Evolutionary conservation across 179 eudicot species (phyloP).

Genomic region (Silene vulgaris): DNA sequence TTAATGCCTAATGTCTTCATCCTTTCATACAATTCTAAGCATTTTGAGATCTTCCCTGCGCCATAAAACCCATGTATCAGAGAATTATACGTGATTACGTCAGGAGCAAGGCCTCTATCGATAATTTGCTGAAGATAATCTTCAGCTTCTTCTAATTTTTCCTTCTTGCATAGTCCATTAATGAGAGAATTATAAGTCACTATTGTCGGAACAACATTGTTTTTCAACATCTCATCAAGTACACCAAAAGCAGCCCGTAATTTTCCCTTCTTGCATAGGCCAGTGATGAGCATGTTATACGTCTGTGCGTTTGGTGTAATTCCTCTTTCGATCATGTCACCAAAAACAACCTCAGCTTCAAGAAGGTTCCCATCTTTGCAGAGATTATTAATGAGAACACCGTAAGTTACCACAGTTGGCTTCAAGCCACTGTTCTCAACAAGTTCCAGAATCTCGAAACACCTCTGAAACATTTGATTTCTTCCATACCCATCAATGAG

Average conservation of each 20-base stretch:
- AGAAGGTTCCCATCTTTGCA: conserved; percentile 60
- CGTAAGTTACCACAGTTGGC: conserved; percentile 63
- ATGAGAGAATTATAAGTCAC: conserved; percentile 69
- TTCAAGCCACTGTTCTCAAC: conserved; percentile 55
- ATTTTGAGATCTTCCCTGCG: conserved; percentile 39
- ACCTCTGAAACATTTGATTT: conserved; percentile 40
- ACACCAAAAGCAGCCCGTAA: conserved; percentile 39
- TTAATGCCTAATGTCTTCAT: conserved; percentile 54
- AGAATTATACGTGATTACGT: conserved; percentile 62
- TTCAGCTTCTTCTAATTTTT: conserved; percentile 60
- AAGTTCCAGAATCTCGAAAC: conserved; percentile 56
- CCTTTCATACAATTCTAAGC: conserved; percentile 48
- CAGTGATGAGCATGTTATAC: conserved; percentile 68
- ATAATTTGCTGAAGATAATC: conserved; percentile 37
- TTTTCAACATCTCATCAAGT: conserved; percentile 51
- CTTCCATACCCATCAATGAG: conserved; percentile 65
- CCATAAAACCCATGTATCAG: conserved; percentile 51
- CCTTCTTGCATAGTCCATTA: conserved; percentile 60
- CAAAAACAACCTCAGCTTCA: conserved; percentile 58
- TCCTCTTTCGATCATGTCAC: conserved; percentile 58
- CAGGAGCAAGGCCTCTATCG: conserved; percentile 49
- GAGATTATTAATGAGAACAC: conserved; percentile 58
- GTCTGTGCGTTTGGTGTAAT: conserved; percentile 48
- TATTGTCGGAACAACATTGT: conserved; percentile 47
- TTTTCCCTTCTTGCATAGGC: conserved; percentile 52